Conservation (phyloP, 805 yeast species). For the Pichia thaimueangensis region DNA sequence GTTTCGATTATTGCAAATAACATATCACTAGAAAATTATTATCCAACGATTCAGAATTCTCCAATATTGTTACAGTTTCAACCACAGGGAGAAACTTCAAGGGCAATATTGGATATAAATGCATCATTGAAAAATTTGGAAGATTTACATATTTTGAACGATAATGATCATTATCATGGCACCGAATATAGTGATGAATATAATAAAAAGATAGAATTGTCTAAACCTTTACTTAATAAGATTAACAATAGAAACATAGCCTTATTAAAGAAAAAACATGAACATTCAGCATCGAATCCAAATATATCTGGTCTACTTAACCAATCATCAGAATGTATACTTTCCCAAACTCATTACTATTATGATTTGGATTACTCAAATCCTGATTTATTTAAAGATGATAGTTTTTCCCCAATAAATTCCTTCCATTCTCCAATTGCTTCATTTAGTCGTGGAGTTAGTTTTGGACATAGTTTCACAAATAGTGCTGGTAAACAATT, state of each 20-base stretch:
- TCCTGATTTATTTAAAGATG: slow-evolving; percentile 18
- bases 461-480: slow-evolving; percentile 7
- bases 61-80: slow-evolving; percentile 51
- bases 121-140: slow-evolving; percentile 35
- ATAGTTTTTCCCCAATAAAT: slow-evolving; percentile 7
- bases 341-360: slow-evolving; percentile 18
- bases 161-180: neutral
- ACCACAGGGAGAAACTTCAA: slow-evolving; percentile 35
- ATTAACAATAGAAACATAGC: slow-evolving; percentile 1
- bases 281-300: neutral
- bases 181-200: slow-evolving; percentile 1
- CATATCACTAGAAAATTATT: slow-evolving; percentile 52
- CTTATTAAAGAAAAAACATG: neutral
- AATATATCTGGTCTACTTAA: neutral
- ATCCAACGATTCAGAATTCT: slow-evolving; percentile 61
- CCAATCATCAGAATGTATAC: slow-evolving; percentile 3
- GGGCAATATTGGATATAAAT: slow-evolving; percentile 42
- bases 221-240: slow-evolving; percentile 13
- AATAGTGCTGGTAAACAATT: slow-evolving; percentile 5
- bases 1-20: slow-evolving; percentile 26
- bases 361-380: slow-evolving; percentile 26
- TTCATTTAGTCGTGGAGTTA: slow-evolving; percentile 8
- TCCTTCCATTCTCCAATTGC: slow-evolving; percentile 15
- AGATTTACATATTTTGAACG: slow-evolving; percentile 20
- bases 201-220: slow-evolving; percentile 13